A percentile compares a stretch with the other conserved stretches of the same genome.
These are phyloP conservation scores for Amylocarpus encephaloides DNA, from an alignment of 2,329 filamentous ascomycete genomes.

Conservation along the genomic window DNA sequence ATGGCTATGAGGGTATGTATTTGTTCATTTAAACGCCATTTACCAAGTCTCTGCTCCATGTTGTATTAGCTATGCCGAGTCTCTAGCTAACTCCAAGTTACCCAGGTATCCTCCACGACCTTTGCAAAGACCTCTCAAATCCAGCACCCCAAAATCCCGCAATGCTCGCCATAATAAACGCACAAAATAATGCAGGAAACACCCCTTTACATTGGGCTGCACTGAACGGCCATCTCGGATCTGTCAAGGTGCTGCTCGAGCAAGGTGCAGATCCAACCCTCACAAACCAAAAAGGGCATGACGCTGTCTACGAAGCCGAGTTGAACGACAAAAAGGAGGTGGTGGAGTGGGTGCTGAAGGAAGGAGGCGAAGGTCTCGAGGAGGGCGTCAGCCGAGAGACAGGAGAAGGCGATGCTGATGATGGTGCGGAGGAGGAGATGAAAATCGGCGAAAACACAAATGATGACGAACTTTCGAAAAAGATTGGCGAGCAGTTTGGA, in stretches of 20 bases:
- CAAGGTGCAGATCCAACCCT: slow-evolving; percentile 71
- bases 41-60: neutral
- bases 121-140: slow-evolving; percentile 38
- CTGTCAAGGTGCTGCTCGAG: slow-evolving; percentile 70
- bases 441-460: neutral
- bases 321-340: slow-evolving; percentile 61
- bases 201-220: slow-evolving; percentile 93
- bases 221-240: slow-evolving; percentile 76
- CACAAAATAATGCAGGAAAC: slow-evolving; percentile 75
- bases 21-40: neutral
- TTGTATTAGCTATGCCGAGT: neutral
- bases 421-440: slow-evolving; percentile 12
- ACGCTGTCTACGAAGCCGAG: slow-evolving; percentile 68
- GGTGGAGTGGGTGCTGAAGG: slow-evolving; percentile 45
- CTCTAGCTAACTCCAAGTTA: too few relatives aligned
- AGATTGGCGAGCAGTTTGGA: slow-evolving; percentile 6
- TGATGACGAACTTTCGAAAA: slow-evolving; percentile 6
- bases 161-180: slow-evolving; percentile 51
- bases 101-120: slow-evolving; percentile 39
- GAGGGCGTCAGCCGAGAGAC: slow-evolving; percentile 27
- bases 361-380: slow-evolving; percentile 34
- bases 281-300: slow-evolving; percentile 78
- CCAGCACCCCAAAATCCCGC: slow-evolving; percentile 25
- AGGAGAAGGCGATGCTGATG: slow-evolving; percentile 15
- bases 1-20: slow-evolving; percentile 69